A percentile compares a stretch with the other conserved stretches of the same genome.
Conservation (phyloP, 352 stramenopile genomes). For the Phytophthora sojae region DNA sequence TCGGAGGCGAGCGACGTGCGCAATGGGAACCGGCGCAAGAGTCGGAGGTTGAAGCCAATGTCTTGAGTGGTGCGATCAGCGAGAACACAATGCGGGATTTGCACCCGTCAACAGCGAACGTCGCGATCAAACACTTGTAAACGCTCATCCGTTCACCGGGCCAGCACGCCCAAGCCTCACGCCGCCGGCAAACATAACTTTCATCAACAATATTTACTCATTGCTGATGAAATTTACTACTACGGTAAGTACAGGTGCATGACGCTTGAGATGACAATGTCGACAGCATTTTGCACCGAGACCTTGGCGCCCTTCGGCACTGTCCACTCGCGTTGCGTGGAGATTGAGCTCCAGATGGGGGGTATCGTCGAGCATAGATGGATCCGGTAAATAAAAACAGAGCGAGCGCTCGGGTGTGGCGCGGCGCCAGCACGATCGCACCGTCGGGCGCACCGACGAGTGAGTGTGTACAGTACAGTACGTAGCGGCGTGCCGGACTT, state of each 20-base stretch:
- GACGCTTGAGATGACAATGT: neutral
- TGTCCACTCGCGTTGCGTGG: neutral
- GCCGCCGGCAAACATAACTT: neutral
- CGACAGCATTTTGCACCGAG: neutral
- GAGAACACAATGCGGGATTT: constrained; percentile 20
- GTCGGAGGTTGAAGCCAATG: constrained; percentile 17
- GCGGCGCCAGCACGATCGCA: neutral
- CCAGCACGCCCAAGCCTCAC: neutral
- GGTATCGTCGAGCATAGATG: constrained; percentile 23
- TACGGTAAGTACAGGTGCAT: too few species aligned
- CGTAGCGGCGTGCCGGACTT: too few species aligned
- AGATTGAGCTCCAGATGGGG: constrained; percentile 12
- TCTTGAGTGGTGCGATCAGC: constrained; percentile 18
- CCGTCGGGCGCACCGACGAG: too few species aligned
- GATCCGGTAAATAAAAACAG: constrained; percentile 18
- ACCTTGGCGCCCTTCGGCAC: neutral
- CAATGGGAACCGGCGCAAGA: neutral
- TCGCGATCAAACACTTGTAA: neutral
- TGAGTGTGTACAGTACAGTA: too few species aligned
- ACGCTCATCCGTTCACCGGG: neutral
- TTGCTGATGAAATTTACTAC: too few species aligned
- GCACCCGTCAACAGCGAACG: constrained; percentile 6
- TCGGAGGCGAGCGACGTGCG: constrained; percentile 3
- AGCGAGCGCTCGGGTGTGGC: constrained; percentile 1
- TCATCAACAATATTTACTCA: neutral